Evolutionary conservation across 306 rosid species (phyloP).

Genomic region (Lathyrus tuberosus): DNA sequence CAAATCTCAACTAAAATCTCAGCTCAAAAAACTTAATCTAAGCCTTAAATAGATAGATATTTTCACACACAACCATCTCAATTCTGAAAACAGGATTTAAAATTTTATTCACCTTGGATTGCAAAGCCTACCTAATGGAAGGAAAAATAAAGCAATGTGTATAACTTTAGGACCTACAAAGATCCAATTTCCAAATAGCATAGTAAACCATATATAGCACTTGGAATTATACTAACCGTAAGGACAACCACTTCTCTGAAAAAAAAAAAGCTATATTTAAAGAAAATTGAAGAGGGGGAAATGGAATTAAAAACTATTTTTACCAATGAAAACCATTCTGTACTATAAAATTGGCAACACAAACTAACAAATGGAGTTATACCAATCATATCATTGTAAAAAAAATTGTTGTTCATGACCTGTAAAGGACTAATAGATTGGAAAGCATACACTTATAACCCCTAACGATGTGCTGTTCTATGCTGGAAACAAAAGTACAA

Average conservation of each 20-base stretch:
- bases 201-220: too few relatives aligned
- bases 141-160: not conserved
- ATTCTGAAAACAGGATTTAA: not conserved
- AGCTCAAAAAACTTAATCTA: slow-evolving; percentile 2
- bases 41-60: not conserved
- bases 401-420: slow-evolving; percentile 7
- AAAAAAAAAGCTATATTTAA: too few relatives aligned
- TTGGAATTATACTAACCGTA: too few relatives aligned
- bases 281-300: too few relatives aligned
- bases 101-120: not conserved
- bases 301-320: too few relatives aligned
- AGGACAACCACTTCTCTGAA: too few relatives aligned
- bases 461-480: not conserved
- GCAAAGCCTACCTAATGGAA: not conserved
- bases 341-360: too few relatives aligned
- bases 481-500: not conserved
- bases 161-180: not conserved
- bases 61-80: not conserved
- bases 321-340: too few relatives aligned
- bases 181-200: not conserved
- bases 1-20: not conserved
- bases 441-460: not conserved
- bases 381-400: too few relatives aligned
- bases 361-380: too few relatives aligned
- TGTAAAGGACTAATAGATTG: slow-evolving; percentile 20